Percentiles rank a stretch among this genome's conserved stretches.
phyloP scores from a whole-genome alignment of 345 rosid genomes.

The Turnera subulata region DNA sequence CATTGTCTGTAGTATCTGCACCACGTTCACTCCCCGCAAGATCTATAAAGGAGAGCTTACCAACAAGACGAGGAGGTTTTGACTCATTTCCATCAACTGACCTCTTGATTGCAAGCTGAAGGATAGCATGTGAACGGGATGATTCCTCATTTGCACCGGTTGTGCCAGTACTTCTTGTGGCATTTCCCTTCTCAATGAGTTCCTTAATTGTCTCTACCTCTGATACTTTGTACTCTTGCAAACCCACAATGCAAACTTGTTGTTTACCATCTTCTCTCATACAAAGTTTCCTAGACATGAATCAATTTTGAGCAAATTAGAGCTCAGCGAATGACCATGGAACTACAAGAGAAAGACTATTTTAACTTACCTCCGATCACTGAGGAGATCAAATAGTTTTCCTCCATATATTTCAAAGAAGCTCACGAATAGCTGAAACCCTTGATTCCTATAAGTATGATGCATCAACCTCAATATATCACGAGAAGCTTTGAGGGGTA shows the following conservation, averaged over 20 bases:
- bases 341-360: slow-evolving; percentile 5
- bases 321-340: background rate
- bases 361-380: slow-evolving; percentile 86
- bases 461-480: slow-evolving; percentile 96
- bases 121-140: slow-evolving; percentile 97
- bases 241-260: slow-evolving; percentile 96
- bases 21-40: slow-evolving; percentile 99
- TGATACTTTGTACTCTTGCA: slow-evolving; percentile 90
- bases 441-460: slow-evolving; percentile 91
- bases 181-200: slow-evolving; percentile 90
- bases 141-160: slow-evolving; percentile 99
- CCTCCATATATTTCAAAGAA: slow-evolving; percentile 98
- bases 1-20: slow-evolving; percentile 98
- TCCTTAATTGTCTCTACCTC: slow-evolving; percentile 92
- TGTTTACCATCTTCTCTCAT: slow-evolving; percentile 99
- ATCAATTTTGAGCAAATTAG: slow-evolving; percentile 17
- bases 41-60: slow-evolving; percentile 96
- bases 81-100: slow-evolving; percentile 73
- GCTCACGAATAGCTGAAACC: slow-evolving; percentile 87
- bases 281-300: slow-evolving; percentile 63
- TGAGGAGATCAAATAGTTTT: slow-evolving; percentile 85
- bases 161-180: slow-evolving; percentile 91
- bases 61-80: slow-evolving; percentile 87
- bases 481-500: slow-evolving; percentile 90
- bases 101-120: slow-evolving; percentile 90